Base-by-base conservation (phyloP, 495 filamentous ascomycete genomes). In the Lindgomyces ingoldianus region DNA sequence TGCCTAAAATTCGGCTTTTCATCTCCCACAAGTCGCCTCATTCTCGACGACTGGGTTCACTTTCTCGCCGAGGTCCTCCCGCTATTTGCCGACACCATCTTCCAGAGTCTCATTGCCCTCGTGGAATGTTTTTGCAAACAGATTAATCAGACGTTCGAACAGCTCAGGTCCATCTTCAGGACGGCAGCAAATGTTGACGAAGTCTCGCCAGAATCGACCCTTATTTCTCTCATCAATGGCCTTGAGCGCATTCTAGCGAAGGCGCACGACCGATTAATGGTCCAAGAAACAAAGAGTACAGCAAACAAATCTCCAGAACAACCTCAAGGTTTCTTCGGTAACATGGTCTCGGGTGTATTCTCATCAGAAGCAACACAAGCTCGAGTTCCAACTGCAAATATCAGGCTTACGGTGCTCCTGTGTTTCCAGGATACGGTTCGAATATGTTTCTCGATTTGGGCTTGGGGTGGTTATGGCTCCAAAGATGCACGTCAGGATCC, bases 401-500 rank as follows among this genome's bases (percentile, higher is more conserved):
- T 93, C 65, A 81, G 93, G 41, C 81, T 99, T 24, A 97, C 93
- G 0, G 94, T 99, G 19, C 77, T 97, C 10, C 81, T 99, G n/a
- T 93, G 92, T 29, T 96, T 99, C 75, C 93, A 98, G 74, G 94
- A 99, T 74, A 90, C 91, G 12, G 89, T 96, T 58, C 85, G 89
- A 33, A 87, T 94, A 26, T 96, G 91, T 74, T 95, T 96, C 73
- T 85, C 81, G 3, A 93, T 99, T 26, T 99, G 94, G 95, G 90
- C 91, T 2, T 99, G 94, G 94, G 89, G 88, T 9, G 84, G 82
- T 57, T 83, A 86, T 60, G 84, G 86, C 30, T 77, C 77, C 51
- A 83, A 81, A 46, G 82, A 75, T 16, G 68, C 72, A 14, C 72
- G 73, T 21, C 83, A 87, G 22, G 91, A 97, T 74, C 68, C 77